Conservation (phyloP, 306 rosid genomes). For the Bauhinia variegata region DNA sequence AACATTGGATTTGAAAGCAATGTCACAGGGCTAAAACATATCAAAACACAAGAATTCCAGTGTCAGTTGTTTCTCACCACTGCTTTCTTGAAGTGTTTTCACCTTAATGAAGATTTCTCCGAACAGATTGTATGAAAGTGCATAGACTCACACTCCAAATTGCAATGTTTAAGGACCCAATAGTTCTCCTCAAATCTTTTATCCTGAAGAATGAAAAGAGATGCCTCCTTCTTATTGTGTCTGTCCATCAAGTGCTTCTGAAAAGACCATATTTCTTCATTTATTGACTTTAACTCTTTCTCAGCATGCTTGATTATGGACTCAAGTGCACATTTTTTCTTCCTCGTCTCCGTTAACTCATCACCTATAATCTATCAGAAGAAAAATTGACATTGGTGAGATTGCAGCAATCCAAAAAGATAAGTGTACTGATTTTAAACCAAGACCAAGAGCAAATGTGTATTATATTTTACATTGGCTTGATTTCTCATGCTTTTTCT, state of each 20-base stretch:
- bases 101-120: not conserved
- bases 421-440: too few relatives aligned
- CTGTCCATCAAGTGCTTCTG: conserved; percentile 5
- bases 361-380: too few relatives aligned
- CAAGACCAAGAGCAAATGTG: too few relatives aligned
- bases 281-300: conserved; percentile 1
- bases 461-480: conserved; percentile 13
- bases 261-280: conserved; percentile 19
- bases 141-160: conserved; percentile 1
- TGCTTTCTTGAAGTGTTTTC: too few relatives aligned
- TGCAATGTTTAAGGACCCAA: not conserved
- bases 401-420: not conserved
- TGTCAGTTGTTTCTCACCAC: too few relatives aligned
- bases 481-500: conserved; percentile 10
- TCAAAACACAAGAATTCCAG: too few relatives aligned
- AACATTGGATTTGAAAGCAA: too few relatives aligned
- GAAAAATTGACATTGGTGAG: not conserved
- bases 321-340: not conserved
- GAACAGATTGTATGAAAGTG: not conserved
- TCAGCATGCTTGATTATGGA: not conserved
- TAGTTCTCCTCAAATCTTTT: not conserved
- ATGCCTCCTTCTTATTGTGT: not conserved
- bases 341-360: conserved; percentile 9
- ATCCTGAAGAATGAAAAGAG: not conserved
- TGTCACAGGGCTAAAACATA: too few relatives aligned